Conservation (phyloP, 257 asterid species). For the Nicotiana otophora region DNA sequence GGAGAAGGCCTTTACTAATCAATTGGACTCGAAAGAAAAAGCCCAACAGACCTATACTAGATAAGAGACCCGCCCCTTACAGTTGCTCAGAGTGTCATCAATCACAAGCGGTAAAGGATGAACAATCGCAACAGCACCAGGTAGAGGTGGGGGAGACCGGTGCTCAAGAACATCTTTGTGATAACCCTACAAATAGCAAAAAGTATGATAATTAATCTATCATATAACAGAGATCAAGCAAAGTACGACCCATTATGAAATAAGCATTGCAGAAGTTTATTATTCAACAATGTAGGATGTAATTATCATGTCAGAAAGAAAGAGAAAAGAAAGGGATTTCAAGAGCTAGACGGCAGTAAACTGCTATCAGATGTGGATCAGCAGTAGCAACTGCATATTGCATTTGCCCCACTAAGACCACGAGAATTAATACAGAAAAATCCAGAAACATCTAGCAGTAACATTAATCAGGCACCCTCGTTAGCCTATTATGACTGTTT, state of each 20-base stretch:
- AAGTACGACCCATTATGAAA: too few species aligned
- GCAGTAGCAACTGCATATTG: background rate
- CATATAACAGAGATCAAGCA: background rate
- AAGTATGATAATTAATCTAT: background rate
- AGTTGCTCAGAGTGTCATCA: background rate
- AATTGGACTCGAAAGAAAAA: too few species aligned
- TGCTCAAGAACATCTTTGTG: constrained; percentile 72
- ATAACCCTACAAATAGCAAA: constrained; percentile 52
- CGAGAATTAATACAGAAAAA: background rate
- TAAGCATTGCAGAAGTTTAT: too few species aligned
- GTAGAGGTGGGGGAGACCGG: constrained; percentile 48
- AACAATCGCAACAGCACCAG: constrained; percentile 13
- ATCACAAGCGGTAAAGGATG: constrained; percentile 46
- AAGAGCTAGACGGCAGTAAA: background rate
- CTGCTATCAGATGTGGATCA: background rate
- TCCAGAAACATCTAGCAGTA: background rate
- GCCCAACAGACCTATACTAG: too few species aligned
- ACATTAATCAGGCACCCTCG: background rate
- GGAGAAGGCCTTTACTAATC: too few species aligned
- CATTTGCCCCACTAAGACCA: background rate
- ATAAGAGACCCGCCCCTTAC: background rate
- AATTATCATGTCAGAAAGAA: background rate
- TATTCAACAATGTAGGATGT: too few species aligned
- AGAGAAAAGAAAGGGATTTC: background rate
- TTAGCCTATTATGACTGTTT: background rate